A percentile compares a stretch with the other conserved stretches of the same genome.
Evolutionary conservation across 257 asterid species (phyloP).

Genomic region (Oldenlandia corymbosa): DNA sequence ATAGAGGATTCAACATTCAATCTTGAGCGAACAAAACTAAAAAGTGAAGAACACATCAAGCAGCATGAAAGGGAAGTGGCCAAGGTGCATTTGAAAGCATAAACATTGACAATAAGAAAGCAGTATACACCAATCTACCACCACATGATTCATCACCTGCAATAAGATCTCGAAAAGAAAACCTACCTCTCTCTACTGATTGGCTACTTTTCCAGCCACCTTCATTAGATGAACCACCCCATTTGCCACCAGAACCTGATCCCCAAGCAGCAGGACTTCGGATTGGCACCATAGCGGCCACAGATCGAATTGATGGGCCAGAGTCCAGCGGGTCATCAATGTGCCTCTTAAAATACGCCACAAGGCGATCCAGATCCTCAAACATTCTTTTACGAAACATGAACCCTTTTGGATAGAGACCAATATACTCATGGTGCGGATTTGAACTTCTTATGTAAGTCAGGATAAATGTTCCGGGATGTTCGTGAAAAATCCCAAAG

Average conservation of each 20-base stretch:
- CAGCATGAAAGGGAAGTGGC: too few species aligned
- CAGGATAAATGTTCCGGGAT: constrained; percentile 93
- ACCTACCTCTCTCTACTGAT: constrained; percentile 52
- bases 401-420: constrained; percentile 87
- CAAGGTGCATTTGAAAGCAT: too few species aligned
- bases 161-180: constrained; percentile 37
- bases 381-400: constrained; percentile 88
- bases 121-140: too few species aligned
- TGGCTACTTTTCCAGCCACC: constrained; percentile 72
- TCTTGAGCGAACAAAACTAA: not conserved
- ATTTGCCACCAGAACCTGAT: constrained; percentile 60
- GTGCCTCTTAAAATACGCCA: constrained; percentile 83
- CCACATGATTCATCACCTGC: too few species aligned
- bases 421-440: constrained; percentile 95
- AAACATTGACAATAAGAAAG: too few species aligned
- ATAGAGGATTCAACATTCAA: not conserved
- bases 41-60: too few species aligned
- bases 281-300: constrained; percentile 91
- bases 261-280: constrained; percentile 81
- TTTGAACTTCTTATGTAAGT: constrained; percentile 87
- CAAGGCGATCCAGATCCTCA: constrained; percentile 81
- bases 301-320: constrained; percentile 67
- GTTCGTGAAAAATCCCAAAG: constrained; percentile 92
- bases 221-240: constrained; percentile 67
- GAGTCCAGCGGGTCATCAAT: constrained; percentile 77